Evolutionary conservation across 352 stramenopile species (phyloP), one percentile per base, ranked within the genome.

Genomic region (Phytopythium delawarense): DNA sequence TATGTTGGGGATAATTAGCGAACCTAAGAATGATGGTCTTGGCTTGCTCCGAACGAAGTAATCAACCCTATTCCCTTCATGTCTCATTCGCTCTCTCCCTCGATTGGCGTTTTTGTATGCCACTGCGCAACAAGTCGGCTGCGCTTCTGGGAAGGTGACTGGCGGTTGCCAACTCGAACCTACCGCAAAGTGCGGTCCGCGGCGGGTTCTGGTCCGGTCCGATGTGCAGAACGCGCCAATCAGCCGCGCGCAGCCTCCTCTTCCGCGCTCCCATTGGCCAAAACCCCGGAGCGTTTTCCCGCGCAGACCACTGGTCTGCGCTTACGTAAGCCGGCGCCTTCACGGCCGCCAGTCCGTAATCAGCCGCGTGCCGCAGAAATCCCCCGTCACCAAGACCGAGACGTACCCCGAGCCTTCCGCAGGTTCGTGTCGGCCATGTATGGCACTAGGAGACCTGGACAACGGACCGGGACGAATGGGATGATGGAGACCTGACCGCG

Each of bases 251-350:
- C n/a, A 34, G 4, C 7, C 11, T 34, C 18, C 9, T 11, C 9
- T 2, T 2, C 21, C 2, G 8, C 2, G 13, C 20, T 37, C 15
- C 2, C 0, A 53, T 53, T 53, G 25, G 48, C 21, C 48, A 30
- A 28, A 7, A 34, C 18, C 3, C n/a, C 20, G 25, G 7, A 18
- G 5, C 45, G 50, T 62, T 63, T 67, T 63, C 23, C 46, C 16
- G 23, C 13, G 2, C 62, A 55, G 49, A 71, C 61, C 42, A 72
- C 63, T 80, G 68, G 61, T 16, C 56, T 20, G 60, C 67, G 70
- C 68, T 78, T 81, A 76, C 70, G 70, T 81, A 78, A 81, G 77
- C 73, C 52, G 6, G 12, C n/a, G 6, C 28, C 4, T 28, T 49
- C 25, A 2, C 25, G 20, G n/a, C 21, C 44, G 20, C 20, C 53